Percentiles rank a stretch among this genome's conserved stretches.
phyloP scores from a whole-genome alignment of 163 green algal genomes.

The Scenedesmus sp. region DNA sequence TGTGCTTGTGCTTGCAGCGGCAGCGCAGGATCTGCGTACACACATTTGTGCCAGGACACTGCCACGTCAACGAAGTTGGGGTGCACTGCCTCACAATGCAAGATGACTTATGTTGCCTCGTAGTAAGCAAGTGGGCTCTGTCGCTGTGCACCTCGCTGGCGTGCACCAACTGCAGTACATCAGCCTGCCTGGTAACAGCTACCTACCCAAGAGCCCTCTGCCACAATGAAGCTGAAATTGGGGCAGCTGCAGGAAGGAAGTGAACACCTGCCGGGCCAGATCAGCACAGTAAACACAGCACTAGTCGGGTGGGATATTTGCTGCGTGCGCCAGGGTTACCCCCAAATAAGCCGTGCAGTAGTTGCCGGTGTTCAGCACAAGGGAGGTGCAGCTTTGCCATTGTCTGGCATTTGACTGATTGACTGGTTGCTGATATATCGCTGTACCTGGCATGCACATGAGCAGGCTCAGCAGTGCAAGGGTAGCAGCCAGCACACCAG shows the following conservation, averaged over 20 bases:
- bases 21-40: constrained; percentile 48
- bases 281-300: neutral
- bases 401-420: no score
- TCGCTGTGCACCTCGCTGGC: neutral
- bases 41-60: neutral
- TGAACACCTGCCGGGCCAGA: constrained; percentile 43
- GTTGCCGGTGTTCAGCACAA: neutral
- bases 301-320: neutral
- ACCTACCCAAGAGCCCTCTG: constrained; percentile 68
- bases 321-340: neutral
- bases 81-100: neutral
- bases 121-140: neutral
- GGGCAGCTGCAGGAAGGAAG: constrained; percentile 65
- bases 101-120: neutral
- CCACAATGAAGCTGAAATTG: constrained; percentile 75
- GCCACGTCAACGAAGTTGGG: neutral
- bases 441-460: neutral
- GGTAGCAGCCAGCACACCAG: neutral
- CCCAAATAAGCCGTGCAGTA: neutral
- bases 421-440: neutral
- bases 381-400: neutral
- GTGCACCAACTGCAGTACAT: neutral
- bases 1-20: constrained; percentile 73
- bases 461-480: neutral
- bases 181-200: constrained; percentile 5